Percentiles rank a stretch among this genome's conserved stretches.
These are phyloP conservation scores for Myrmaecium sp. DNA, from an alignment of 2,329 filamentous ascomycete genomes.

Conservation along the genomic window DNA sequence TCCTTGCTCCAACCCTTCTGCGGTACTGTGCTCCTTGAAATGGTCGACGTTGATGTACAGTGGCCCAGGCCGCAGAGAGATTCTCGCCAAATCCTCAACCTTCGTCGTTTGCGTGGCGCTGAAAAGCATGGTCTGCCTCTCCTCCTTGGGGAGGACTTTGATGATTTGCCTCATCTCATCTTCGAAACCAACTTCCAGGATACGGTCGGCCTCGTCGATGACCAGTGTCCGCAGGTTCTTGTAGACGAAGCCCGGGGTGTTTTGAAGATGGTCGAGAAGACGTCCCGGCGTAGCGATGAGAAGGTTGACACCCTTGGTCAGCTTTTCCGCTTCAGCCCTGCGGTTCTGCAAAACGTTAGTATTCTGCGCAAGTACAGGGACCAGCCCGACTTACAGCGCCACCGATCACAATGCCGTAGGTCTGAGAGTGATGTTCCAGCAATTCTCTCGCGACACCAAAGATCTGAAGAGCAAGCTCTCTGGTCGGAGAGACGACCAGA, in stretches of 20 bases:
- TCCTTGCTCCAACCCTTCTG: conserved; percentile 86
- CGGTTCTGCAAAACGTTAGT: no score
- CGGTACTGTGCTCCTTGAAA: conserved; percentile 75
- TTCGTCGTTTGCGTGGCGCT: conserved; percentile 97
- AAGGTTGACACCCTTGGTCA: conserved; percentile 85
- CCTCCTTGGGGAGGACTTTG: conserved; percentile 67
- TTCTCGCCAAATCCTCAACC: conserved; percentile 88
- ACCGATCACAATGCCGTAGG: conserved; percentile 89
- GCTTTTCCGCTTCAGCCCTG: conserved; percentile 81
- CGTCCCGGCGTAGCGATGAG: conserved; percentile 81
- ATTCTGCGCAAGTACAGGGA: no score
- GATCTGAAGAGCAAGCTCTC: conserved; percentile 88
- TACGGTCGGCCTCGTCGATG: conserved; percentile 93
- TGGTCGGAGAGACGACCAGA: conserved; percentile 80
- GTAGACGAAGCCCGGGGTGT: conserved; percentile 75
- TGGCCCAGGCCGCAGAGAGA: conserved; percentile 78
- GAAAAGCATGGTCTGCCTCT: conserved; percentile 94
- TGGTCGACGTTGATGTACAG: conserved; percentile 96
- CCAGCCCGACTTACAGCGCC: no score
- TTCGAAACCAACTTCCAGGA: conserved; percentile 94
- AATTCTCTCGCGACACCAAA: conserved; percentile 89
- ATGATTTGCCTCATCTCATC: conserved; percentile 94
- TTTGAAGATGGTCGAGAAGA: conserved; percentile 84
- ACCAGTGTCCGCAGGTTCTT: conserved; percentile 86
- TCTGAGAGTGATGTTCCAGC: conserved; percentile 85